Evolutionary conservation across 1,284 basidiomycete species (phyloP).

Genomic region (Anthracocystis walkeri): DNA sequence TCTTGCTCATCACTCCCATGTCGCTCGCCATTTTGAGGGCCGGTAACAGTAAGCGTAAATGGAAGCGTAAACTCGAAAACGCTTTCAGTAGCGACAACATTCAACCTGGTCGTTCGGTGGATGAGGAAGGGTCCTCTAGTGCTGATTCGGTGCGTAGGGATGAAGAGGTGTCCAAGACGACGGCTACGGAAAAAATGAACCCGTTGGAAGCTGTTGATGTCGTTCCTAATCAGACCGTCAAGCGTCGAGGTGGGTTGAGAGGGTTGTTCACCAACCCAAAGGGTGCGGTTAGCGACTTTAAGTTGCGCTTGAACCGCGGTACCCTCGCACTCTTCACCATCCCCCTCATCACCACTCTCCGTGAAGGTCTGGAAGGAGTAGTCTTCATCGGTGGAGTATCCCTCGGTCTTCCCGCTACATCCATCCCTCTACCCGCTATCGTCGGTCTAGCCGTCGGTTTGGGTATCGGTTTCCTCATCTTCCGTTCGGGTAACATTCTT

Average conservation of each 20-base stretch:
- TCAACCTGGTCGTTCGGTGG: conserved; percentile 16
- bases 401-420: conserved; percentile 62
- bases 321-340: conserved; percentile 62
- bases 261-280: conserved; percentile 24
- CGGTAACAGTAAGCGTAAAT: conserved; percentile 61
- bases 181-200: conserved; percentile 42
- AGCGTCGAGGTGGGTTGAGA: conserved; percentile 24
- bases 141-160: neutral
- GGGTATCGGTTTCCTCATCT: conserved; percentile 58
- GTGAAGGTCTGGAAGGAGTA: conserved; percentile 66
- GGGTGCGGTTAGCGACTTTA: conserved; percentile 32
- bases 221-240: conserved; percentile 19
- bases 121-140: conserved; percentile 20
- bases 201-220: conserved; percentile 43
- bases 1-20: conserved; percentile 67
- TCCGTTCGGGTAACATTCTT: conserved; percentile 54
- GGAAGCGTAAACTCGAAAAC: conserved; percentile 60
- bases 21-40: conserved; percentile 65
- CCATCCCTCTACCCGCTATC: conserved; percentile 66
- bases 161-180: conserved; percentile 23
- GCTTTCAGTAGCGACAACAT: conserved; percentile 49
- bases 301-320: conserved; percentile 48
- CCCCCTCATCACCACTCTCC: conserved; percentile 65
- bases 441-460: conserved; percentile 60
- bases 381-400: conserved; percentile 68